Percentiles rank a stretch among this genome's conserved stretches.
phyloP scores from a whole-genome alignment of 306 rosid genomes.

The Cucurbita moschata region DNA sequence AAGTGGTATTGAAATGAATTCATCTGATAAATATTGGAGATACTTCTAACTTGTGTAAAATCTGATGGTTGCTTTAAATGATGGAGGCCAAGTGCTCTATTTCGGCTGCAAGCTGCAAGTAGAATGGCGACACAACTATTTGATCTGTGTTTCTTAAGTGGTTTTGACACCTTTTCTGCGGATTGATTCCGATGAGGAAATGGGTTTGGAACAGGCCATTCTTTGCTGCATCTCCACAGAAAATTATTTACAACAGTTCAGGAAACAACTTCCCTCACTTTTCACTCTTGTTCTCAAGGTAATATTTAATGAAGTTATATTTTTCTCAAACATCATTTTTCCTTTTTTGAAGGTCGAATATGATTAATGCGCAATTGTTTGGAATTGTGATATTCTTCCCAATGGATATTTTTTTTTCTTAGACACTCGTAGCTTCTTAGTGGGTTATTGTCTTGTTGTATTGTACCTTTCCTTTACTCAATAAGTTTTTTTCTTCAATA shows the following conservation, averaged over 20 bases:
- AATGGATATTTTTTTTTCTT: neutral
- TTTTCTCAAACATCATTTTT: neutral
- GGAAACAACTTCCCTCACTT: neutral
- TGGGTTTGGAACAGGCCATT: neutral
- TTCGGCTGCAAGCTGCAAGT: neutral
- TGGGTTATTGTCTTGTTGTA: neutral
- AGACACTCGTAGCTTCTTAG: neutral
- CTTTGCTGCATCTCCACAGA: neutral
- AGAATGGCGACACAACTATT: neutral
- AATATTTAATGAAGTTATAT: neutral
- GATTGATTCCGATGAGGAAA: neutral
- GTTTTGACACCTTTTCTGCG: neutral
- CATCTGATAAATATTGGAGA: neutral
- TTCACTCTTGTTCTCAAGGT: neutral
- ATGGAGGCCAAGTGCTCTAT: neutral
- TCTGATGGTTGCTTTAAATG: neutral
- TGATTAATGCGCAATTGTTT: neutral
- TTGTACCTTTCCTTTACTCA: neutral
- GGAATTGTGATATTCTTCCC: neutral
- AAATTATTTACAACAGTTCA: neutral
- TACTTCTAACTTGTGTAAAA: neutral
- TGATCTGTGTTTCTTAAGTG: neutral
- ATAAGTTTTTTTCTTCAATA: neutral
- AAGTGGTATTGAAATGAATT: neutral
- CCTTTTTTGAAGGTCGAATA: neutral